These are phyloP conservation scores for Rheum nobile DNA, from an alignment of 148 eudicot genomes.

Conservation along the genomic window DNA sequence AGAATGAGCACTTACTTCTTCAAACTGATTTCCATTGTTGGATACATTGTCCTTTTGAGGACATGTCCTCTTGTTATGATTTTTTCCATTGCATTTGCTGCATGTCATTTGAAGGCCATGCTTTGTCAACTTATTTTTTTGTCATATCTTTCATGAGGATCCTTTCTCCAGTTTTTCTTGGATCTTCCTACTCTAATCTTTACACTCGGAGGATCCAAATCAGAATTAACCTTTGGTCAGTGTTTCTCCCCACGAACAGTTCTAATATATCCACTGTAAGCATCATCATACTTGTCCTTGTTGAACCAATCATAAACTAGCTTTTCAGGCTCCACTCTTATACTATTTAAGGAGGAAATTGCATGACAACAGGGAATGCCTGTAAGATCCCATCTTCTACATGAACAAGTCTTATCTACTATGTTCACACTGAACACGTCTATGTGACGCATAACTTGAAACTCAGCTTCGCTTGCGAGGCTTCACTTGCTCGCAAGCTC, in stretches of 20 bases:
- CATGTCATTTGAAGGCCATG: background rate
- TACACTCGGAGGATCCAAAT: too few species aligned
- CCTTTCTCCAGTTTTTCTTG: background rate
- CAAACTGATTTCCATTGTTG: too few species aligned
- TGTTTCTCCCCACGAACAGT: background rate
- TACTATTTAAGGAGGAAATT: background rate
- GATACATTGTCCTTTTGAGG: background rate
- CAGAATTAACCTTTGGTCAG: background rate
- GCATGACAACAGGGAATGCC: background rate
- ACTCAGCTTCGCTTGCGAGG: too few species aligned
- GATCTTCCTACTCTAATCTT: too few species aligned
- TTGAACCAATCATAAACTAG: background rate
- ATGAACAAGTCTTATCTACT: too few species aligned
- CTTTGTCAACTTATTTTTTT: background rate
- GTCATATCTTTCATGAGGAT: background rate
- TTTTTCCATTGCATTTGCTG: background rate
- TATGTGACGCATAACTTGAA: too few species aligned
- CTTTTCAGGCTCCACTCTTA: background rate
- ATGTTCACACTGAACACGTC: too few species aligned
- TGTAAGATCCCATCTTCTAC: background rate
- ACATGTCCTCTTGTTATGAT: background rate
- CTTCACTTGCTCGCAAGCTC: too few species aligned
- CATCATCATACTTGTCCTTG: background rate
- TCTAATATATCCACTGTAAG: background rate
- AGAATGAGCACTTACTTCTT: too few species aligned